Evolutionary conservation across 257 asterid genomes (phyloP).

Genomic region (Nicotiana noctiflora): DNA sequence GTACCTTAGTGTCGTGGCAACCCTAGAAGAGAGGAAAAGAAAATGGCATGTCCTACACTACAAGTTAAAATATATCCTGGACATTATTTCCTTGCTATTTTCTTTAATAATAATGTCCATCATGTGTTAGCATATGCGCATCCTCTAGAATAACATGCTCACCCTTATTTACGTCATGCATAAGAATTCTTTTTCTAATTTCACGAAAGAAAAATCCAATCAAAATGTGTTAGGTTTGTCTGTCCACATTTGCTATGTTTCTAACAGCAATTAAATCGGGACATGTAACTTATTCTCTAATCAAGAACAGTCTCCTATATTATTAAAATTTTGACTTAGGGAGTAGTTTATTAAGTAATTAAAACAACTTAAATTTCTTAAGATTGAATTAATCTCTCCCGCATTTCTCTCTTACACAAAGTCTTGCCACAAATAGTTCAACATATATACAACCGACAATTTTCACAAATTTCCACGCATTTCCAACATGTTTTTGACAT

Average conservation of each 20-base stretch:
- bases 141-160: conserved; percentile 33
- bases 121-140: conserved; percentile 33
- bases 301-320: background rate
- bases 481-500: background rate
- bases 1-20: background rate
- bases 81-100: background rate
- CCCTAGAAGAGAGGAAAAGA: background rate
- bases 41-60: background rate
- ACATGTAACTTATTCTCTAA: background rate
- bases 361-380: background rate
- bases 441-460: background rate
- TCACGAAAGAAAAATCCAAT: background rate
- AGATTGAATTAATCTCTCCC: conserved; percentile 7
- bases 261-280: background rate
- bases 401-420: background rate
- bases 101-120: conserved; percentile 5
- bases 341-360: background rate
- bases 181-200: background rate
- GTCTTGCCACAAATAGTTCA: background rate
- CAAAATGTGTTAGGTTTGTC: background rate
- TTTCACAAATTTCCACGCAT: background rate
- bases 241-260: background rate
- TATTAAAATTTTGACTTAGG: background rate
- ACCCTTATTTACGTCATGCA: background rate
- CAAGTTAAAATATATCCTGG: background rate